These are phyloP conservation scores for Pseudohyphozyma bogoriensis DNA, from an alignment of 768 basidiomycete genomes.

Conservation along the genomic window DNA sequence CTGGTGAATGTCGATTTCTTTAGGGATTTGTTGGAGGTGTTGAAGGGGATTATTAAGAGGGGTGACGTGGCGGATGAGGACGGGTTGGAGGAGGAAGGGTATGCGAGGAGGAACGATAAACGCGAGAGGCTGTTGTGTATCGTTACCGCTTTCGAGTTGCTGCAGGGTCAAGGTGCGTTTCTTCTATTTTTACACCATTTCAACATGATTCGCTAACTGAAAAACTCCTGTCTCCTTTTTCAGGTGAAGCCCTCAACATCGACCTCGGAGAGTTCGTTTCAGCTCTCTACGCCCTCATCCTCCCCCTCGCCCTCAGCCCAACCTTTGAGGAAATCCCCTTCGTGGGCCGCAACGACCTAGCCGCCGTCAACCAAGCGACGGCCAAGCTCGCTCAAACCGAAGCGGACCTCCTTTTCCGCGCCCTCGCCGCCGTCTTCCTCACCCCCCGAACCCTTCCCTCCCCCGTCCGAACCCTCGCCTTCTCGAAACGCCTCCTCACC, in stretches of 20 bases:
- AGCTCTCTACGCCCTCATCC: constrained; percentile 69
- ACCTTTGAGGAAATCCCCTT: constrained; percentile 52
- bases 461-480: constrained; percentile 75
- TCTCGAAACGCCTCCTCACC: constrained; percentile 80
- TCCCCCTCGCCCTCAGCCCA: constrained; percentile 57
- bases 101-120: constrained; percentile 25
- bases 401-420: constrained; percentile 67
- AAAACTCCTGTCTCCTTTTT: neutral
- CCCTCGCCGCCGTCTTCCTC: constrained; percentile 70
- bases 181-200: constrained; percentile 16
- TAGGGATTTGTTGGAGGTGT: constrained; percentile 78
- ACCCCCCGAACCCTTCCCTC: constrained; percentile 49
- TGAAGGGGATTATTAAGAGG: constrained; percentile 63
- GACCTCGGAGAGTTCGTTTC: constrained; percentile 83
- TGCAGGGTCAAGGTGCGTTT: constrained; percentile 85
- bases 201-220: too few species aligned
- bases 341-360: constrained; percentile 29
- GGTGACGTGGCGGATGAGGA: constrained; percentile 20
- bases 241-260: constrained; percentile 94
- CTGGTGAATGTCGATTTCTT: constrained; percentile 98
- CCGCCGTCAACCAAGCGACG: constrained; percentile 10
- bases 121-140: constrained; percentile 60
- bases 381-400: constrained; percentile 34
- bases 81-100: constrained; percentile 8
- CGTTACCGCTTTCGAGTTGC: constrained; percentile 91